Base-by-base conservation (phyloP, 2,329 filamentous ascomycete species). In the Boeremia exigua region DNA sequence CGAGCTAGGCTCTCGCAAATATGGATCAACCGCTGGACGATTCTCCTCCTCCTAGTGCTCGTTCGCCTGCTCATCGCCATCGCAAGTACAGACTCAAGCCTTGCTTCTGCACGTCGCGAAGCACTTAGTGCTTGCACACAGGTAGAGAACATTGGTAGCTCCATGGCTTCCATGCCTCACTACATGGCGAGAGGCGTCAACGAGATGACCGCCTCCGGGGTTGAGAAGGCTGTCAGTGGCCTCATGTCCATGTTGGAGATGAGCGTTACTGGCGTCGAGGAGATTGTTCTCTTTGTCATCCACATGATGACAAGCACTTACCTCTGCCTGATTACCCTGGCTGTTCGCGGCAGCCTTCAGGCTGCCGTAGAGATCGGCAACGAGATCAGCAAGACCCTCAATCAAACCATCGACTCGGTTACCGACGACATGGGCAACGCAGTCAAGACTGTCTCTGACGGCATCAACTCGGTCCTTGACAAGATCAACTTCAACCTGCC, bases 101-200 rank as follows among this genome's bases (percentile, higher is more conserved):
- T 98, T 61, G 85, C 78, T 49, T 86, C 87, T 53, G 94, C 95
- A 43, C 89, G 92, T 74, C 77, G 80, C 52, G 88, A 96, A 80
- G 94, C 95, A 23, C 84, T 96, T 48, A 89, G 91, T 48, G 92
- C 94, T 61, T 99, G 95, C 76, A 92, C 88, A 54, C 90, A 90
- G 74, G 94, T 98, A 43, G 94, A 99, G 79, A 91, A 91, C 64
- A 86, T 96, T 65, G 95, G 94, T 60, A 97, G 92, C 73, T 85
- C 92, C 58, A 94, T 99, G 91, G 95, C 94, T 34, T 98, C 95
- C 33, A 96, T 98, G 92, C 95, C 95, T 54, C 90, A 97, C 77
- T 98, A 96, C 78, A 88, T 98, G 73, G 90, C 93, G 2, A 81
- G 84, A 47, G 95, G 95, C 50, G 88, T 97, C 72, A 99, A 99